Evolutionary conservation across 176 grass and related monocot genomes (phyloP), one percentile per base, ranked within the genome.

Genomic region (Triticum timopheevii): DNA sequence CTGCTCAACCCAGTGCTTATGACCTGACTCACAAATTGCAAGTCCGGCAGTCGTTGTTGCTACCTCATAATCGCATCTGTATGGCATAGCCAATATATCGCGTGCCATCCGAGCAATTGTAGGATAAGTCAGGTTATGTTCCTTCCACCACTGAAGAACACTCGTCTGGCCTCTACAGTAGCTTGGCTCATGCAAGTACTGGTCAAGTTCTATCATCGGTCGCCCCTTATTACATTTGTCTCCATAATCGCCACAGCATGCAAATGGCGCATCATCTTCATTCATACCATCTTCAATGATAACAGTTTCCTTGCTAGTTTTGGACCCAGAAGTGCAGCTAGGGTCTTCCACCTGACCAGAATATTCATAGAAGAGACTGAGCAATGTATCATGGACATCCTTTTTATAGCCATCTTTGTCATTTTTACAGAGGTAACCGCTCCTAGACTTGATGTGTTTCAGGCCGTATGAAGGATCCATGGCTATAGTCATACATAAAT

Each of bases 61-160:
- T 63, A 11, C 15, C 25, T 83, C 73, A 34, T 50, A 62, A 7
- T 84, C 27, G 5, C 7, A 61, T 28, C 16, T 74, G 31, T 25
- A 10, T 6, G 85, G 81, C 30, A 84, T 73, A 68, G 89, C 81
- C 19, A 87, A 31, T 30, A 91, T 49, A 80, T 87, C 81, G 7
- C 76, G 27, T 13, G 80, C 85, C 76, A 87, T 76, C 30, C 58
- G 61, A 22, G 80, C 67, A 58, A 87, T 20, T 6, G 80, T 90
- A 47, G 59, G 76, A 69, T 87, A 76, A 3, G 36, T 84, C 75
- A 74, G 27, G 11, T 44, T 76, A 79, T 84, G 75, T 61, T 66
- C 67, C 69, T 87, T 91, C 89, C 85, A 80, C 81, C 85, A 84
- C 19, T 73, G 80, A 28, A 90, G 80, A 90, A 75, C 74, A 83